Base-by-base conservation (phyloP, 495 filamentous ascomycete genomes). In the Cercophora samala region DNA sequence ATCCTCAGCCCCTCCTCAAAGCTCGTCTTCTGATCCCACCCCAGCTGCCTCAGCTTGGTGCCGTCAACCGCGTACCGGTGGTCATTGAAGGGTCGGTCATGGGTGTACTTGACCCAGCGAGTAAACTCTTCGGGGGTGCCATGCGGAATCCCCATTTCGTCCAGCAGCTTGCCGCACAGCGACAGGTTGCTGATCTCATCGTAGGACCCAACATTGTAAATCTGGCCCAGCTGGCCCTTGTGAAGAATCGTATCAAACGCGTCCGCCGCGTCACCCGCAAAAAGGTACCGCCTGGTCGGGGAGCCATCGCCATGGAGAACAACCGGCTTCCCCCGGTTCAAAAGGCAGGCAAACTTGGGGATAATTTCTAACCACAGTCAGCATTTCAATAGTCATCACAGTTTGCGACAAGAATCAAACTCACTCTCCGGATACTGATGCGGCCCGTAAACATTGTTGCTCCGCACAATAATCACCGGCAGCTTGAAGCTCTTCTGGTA, bases 401-500 rank as follows among this genome's bases (percentile, higher is more conserved):
- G 8, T 32, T 32, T 32, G 4, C 29, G 8, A 3, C 29, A 32
- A 8, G 29, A 15, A 24, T 55, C 5, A 5, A 21, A 76, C 86
- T 74, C 79, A 91, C 90, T 92, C 76, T 93, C 90, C 0, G 90
- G 90, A 70, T 86, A 93, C 73, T 92, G 90, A 73, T 90, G 87
- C 17, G 90, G 90, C 0, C 90, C 90, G 68, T 91, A 92, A 24
- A 93, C 88, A 69, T 93, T 93, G 80, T 92, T 93, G 70, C 87
- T 86, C 22, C 90, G 82, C 53, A 90, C 86, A 66, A 92, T 88
- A 68, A 92, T 88, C 23, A 85, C 83, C 2, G 89, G 89, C 13
- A 92, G 79, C 63, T 87, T 86, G 77, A 90, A 91, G 73, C 83
- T 87, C 77, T 89, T 90, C 70, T 83, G 82, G 74, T 91, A 93